These are phyloP conservation scores for Aegilops tauschii DNA, from an alignment of 176 grass and related monocot genomes.

Conservation along the genomic window DNA sequence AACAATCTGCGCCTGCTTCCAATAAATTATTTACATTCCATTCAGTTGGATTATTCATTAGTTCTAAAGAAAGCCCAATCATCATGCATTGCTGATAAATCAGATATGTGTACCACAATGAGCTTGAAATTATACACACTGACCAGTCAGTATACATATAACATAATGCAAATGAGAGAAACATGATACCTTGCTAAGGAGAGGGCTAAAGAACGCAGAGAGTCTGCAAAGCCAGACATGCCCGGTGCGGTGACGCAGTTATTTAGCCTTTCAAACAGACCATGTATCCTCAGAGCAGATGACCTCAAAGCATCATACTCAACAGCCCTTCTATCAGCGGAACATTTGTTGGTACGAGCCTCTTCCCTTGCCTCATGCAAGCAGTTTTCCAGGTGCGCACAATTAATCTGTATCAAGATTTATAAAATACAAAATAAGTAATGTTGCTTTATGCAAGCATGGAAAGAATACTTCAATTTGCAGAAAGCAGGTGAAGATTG, in stretches of 20 bases:
- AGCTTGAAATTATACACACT: not conserved
- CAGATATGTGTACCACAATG: not conserved
- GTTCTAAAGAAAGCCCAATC: not conserved
- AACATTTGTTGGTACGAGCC: conserved; percentile 86
- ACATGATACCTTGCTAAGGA: conserved; percentile 70
- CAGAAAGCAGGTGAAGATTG: conserved; percentile 25
- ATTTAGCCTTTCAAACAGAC: conserved; percentile 83
- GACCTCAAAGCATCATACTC: conserved; percentile 81
- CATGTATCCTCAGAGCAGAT: conserved; percentile 80
- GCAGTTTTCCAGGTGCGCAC: conserved; percentile 91
- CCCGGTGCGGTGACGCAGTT: conserved; percentile 55
- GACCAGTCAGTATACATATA: not conserved
- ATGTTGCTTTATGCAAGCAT: conserved; percentile 16
- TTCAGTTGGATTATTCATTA: not conserved
- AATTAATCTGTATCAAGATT: conserved; percentile 71
- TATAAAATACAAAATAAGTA: not conserved
- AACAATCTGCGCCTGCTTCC: not conserved
- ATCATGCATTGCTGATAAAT: not conserved
- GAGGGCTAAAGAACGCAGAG: conserved; percentile 70
- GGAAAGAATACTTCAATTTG: conserved; percentile 17
- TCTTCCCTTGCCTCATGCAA: conserved; percentile 95
- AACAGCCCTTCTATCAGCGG: conserved; percentile 89
- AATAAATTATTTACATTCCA: not conserved
- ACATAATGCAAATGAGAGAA: not conserved
- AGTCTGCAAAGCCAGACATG: conserved; percentile 66